These are phyloP conservation scores for Intubia oerlemansii DNA, from an alignment of 2,329 filamentous ascomycete genomes.

Conservation along the genomic window DNA sequence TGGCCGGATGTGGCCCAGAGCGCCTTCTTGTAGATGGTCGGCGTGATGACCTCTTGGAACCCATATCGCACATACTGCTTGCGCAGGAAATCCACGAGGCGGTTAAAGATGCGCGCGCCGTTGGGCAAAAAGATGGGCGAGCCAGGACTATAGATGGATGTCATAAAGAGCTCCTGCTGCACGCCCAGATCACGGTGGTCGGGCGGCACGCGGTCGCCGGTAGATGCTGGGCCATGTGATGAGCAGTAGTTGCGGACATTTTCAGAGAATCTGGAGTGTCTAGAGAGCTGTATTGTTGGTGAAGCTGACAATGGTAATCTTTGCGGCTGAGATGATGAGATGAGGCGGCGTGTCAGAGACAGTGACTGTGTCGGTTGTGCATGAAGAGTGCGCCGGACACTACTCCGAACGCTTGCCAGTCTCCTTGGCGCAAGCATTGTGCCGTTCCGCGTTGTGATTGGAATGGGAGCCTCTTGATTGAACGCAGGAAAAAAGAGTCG, in stretches of 20 bases:
- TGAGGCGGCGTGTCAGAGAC: no score
- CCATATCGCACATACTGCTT: conserved; percentile 70
- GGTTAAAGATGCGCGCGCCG: conserved; percentile 66
- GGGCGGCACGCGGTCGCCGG: conserved; percentile 14
- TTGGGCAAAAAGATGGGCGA: conserved; percentile 71
- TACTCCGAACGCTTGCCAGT: no score
- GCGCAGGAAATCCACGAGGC: conserved; percentile 60
- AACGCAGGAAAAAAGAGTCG: no score
- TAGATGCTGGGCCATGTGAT: conserved; percentile 9
- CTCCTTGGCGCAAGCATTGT: no score
- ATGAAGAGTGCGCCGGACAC: no score
- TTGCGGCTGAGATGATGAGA: no score
- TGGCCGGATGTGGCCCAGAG: conserved; percentile 75
- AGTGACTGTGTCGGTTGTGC: no score
- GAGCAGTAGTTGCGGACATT: conserved; percentile 13
- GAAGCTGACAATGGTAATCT: no score
- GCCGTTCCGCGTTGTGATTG: no score
- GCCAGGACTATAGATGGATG: conserved; percentile 60
- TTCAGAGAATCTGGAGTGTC: no score
- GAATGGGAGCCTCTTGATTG: no score
- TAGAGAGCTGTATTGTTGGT: no score
- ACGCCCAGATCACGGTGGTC: conserved; percentile 40
- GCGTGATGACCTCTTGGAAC: conserved; percentile 74
- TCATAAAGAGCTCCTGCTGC: conserved; percentile 59
- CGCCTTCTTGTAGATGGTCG: conserved; percentile 76